phyloP scores from a whole-genome alignment of 208 protist species.

The Leishmania arabica region DNA sequence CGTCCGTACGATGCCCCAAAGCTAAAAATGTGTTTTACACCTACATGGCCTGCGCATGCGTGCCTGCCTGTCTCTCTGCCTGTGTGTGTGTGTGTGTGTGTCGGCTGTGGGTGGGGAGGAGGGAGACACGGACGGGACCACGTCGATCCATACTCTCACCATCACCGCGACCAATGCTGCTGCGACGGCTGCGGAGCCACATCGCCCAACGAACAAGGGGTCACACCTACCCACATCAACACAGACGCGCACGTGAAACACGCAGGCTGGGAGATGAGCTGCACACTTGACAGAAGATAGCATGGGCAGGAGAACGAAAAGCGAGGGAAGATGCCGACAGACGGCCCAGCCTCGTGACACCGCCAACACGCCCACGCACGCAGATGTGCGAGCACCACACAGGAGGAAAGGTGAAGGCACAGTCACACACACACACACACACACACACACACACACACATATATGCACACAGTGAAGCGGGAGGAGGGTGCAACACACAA shows the following conservation, averaged over 20 bases:
- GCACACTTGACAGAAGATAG: background rate
- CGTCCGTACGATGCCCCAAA: background rate
- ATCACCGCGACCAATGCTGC: background rate
- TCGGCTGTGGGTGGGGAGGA: background rate
- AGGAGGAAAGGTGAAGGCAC: background rate
- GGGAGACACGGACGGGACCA: too few species aligned
- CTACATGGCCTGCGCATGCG: too few species aligned
- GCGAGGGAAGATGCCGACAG: background rate
- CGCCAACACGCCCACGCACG: background rate
- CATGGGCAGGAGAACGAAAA: background rate
- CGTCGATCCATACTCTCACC: background rate
- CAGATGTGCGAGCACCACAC: background rate
- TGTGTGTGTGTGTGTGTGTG: background rate
- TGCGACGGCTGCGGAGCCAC: background rate
- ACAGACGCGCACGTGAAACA: background rate
- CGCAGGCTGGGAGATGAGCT: background rate
- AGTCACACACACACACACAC: background rate
- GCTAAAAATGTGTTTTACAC: background rate
- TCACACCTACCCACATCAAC: background rate
- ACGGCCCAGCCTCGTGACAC: background rate
- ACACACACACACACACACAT: background rate
- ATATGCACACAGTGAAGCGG: background rate
- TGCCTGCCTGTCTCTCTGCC: background rate
- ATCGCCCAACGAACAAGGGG: background rate
- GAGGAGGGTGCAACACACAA: background rate